Conservation (phyloP, 2,329 filamentous ascomycete species). For the Aspergillus calidoustus region DNA sequence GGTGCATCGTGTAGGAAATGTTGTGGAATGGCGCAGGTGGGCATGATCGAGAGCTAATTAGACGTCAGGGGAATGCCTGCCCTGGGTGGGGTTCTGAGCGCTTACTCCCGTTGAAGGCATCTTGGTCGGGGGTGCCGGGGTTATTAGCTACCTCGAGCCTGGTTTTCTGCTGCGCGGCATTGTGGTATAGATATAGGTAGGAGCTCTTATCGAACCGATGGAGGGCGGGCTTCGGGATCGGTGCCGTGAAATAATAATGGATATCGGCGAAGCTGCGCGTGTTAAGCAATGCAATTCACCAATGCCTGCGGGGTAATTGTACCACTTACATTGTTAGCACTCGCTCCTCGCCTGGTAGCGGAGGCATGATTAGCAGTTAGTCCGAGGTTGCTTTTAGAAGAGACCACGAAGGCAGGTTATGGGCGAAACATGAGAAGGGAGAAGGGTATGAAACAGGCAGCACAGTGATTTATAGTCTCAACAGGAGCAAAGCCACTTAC, state of each 20-base stretch:
- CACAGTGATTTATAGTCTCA: constrained; percentile 12
- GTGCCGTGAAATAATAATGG: constrained; percentile 66
- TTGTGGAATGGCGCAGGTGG: constrained; percentile 60
- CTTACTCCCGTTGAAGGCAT: constrained; percentile 66
- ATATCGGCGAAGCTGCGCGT: constrained; percentile 63
- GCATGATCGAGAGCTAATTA: constrained; percentile 55
- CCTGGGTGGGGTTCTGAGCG: background rate
- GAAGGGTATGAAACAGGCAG: constrained; percentile 8
- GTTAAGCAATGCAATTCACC: background rate
- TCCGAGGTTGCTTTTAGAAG: constrained; percentile 10
- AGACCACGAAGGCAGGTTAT: constrained; percentile 1
- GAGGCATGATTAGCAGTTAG: constrained; percentile 46
- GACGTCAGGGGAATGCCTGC: constrained; percentile 19
- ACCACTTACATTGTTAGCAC: constrained; percentile 51
- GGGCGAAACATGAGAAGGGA: background rate
- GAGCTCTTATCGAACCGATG: constrained; percentile 69
- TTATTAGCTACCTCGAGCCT: constrained; percentile 68
- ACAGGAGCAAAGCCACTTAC: constrained; percentile 21
- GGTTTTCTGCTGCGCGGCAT: constrained; percentile 56
- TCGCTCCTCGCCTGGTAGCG: constrained; percentile 51
- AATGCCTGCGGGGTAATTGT: constrained; percentile 26
- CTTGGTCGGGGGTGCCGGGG: constrained; percentile 65
- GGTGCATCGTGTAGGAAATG: constrained; percentile 64
- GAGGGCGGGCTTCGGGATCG: constrained; percentile 59
- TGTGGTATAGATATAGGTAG: constrained; percentile 68